Percentiles rank a stretch among this genome's conserved stretches.
These are phyloP conservation scores for Lophiostoma macrostomum DNA, from an alignment of 495 filamentous ascomycete genomes.

Conservation along the genomic window DNA sequence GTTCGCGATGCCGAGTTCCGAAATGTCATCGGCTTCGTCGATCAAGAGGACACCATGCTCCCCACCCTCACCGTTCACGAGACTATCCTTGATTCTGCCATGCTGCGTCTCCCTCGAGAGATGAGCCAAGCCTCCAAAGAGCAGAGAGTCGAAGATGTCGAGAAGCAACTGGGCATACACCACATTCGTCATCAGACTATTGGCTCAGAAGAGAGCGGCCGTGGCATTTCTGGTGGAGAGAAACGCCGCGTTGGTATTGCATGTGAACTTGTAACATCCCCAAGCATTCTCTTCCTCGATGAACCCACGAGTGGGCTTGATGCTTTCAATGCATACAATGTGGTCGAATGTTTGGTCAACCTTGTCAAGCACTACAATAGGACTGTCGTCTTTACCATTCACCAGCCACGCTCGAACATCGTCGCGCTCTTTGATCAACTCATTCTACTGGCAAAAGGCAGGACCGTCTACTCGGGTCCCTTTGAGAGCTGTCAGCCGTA, in stretches of 20 bases:
- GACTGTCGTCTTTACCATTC: conserved; percentile 97
- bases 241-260: conserved; percentile 95
- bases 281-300: conserved; percentile 94
- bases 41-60: conserved; percentile 97
- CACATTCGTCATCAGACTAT: conserved; percentile 91
- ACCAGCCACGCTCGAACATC: conserved; percentile 99
- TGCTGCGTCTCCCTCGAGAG: conserved; percentile 83
- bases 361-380: conserved; percentile 93
- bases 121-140: conserved; percentile 86
- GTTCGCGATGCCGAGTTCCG: conserved; percentile 82
- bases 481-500: conserved; percentile 87
- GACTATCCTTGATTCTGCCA: conserved; percentile 90
- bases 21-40: conserved; percentile 91
- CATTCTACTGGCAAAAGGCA: conserved; percentile 83
- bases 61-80: conserved; percentile 96
- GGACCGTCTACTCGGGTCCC: conserved; percentile 87
- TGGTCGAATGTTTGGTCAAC: conserved; percentile 92
- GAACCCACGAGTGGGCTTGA: conserved; percentile 96
- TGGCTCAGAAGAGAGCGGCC: conserved; percentile 94
- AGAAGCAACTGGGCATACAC: conserved; percentile 89
- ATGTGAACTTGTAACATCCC: conserved; percentile 95
- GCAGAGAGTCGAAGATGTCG: conserved; percentile 85
- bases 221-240: conserved; percentile 95
- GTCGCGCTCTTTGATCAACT: conserved; percentile 96
- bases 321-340: conserved; percentile 95